Percentiles rank a stretch among this genome's conserved stretches.
Evolutionary conservation across 768 basidiomycete genomes (phyloP).

Genomic region (Lactarius psammicola): DNA sequence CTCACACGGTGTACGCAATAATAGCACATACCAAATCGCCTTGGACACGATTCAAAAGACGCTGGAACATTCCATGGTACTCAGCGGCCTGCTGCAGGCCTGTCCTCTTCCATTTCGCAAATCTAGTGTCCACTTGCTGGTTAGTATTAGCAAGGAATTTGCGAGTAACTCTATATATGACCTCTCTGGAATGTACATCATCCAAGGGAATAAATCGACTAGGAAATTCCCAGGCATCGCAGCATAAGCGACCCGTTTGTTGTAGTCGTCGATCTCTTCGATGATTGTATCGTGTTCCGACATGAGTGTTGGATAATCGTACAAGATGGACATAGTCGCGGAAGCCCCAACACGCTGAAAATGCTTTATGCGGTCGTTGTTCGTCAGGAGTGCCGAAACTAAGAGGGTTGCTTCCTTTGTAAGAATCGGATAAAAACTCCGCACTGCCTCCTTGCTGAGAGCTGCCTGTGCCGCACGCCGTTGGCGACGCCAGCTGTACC

Average conservation of each 20-base stretch:
- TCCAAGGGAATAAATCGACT: slow-evolving; percentile 17
- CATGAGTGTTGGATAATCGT: too few species aligned
- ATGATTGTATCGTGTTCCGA: too few species aligned
- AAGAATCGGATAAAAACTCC: slow-evolving; percentile 32
- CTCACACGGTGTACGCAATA: not conserved
- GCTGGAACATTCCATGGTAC: too few species aligned
- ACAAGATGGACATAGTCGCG: too few species aligned
- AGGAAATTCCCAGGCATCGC: too few species aligned
- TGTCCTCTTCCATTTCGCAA: too few species aligned
- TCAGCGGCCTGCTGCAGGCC: too few species aligned
- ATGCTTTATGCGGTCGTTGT: too few species aligned
- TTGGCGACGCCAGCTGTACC: slow-evolving; percentile 36
- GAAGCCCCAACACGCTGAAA: too few species aligned
- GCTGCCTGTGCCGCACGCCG: slow-evolving; percentile 27
- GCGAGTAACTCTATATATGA: not conserved
- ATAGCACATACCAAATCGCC: slow-evolving; percentile 1
- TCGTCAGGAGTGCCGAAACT: slow-evolving; percentile 32
- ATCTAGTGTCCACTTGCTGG: not conserved
- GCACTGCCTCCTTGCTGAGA: slow-evolving; percentile 30
- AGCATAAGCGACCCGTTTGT: too few species aligned
- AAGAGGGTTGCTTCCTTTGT: slow-evolving; percentile 35
- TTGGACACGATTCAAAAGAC: too few species aligned
- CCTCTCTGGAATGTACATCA: slow-evolving; percentile 20
- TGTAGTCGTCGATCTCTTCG: too few species aligned
- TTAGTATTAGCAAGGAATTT: not conserved